Evolutionary conservation across 1,284 basidiomycete genomes (phyloP), one percentile per base, ranked within the genome.

Genomic region (Dichomitus squalens): DNA sequence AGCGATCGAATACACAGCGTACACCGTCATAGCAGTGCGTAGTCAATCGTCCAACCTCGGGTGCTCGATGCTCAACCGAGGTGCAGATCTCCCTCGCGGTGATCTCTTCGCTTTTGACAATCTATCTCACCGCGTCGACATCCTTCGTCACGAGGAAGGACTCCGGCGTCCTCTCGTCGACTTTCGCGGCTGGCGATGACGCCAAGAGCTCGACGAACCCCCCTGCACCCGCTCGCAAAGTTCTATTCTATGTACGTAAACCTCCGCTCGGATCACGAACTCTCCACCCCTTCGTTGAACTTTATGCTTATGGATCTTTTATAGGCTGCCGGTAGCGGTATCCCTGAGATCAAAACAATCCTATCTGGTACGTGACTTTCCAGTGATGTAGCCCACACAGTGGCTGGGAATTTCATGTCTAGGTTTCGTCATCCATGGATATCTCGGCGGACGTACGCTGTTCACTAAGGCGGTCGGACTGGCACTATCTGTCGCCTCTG

Each of bases 371-470:
- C 41, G 73, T 47, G 59, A 31, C 40, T 29, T 57, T 38, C 3
- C 21, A 34, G 4, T 35, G 20, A 34, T 4, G 12, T 18, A 8
- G 41, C n/a, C 46, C 29, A 8, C 29, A 7, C 14, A 46, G 9
- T 41, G 6, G 14, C 3, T n/a, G 41, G 7, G 46, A 9, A 6
- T n/a, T 5, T n/a, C 11, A 18, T 20, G 1, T 23, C 0, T 53
- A 90, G 91, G 93, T n/a, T 98, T 98, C 67, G 96, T 98, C 18
- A 98, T 99, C 60, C 95, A 97, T 68, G 96, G 96, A 20, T 99
- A 97, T 72, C 88, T 99, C 38, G 96, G 96, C 29, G 88, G 82
- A 40, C 89, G 94, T 63, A 95, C 92, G 0, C 75, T 98, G 49
- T 88, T 95, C 68, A 94, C 92, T n/a, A 99, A 99, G 73, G 82